These are phyloP conservation scores for Rubia peregrina DNA, from an alignment of 305 asterid genomes.

Conservation along the genomic window DNA sequence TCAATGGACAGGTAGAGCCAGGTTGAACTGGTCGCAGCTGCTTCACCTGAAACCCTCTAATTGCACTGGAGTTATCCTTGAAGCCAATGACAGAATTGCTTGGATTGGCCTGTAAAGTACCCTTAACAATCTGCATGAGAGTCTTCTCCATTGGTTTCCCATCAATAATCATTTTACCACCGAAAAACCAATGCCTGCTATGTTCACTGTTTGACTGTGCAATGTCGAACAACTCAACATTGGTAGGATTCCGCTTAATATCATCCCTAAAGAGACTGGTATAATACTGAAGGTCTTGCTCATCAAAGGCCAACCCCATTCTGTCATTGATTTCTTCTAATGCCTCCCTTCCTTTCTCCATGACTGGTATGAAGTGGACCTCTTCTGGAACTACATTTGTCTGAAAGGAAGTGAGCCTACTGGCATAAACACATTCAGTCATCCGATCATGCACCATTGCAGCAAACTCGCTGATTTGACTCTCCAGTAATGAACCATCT, in stretches of 20 bases:
- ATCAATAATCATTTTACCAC: slow-evolving; percentile 76
- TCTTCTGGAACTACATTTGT: slow-evolving; percentile 63
- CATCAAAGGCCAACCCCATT: slow-evolving; percentile 98
- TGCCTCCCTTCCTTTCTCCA: slow-evolving; percentile 87
- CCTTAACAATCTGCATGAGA: slow-evolving; percentile 90
- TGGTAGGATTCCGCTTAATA: slow-evolving; percentile 73
- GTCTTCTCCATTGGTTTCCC: slow-evolving; percentile 64
- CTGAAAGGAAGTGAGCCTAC: slow-evolving; percentile 70
- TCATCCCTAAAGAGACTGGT: slow-evolving; percentile 81
- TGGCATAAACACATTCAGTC: slow-evolving; percentile 77
- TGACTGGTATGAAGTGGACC: slow-evolving; percentile 60
- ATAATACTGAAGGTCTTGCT: slow-evolving; percentile 83
- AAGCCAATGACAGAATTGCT: slow-evolving; percentile 92
- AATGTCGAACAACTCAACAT: slow-evolving; percentile 86
- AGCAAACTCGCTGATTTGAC: slow-evolving; percentile 64
- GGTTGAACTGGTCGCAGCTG: slow-evolving; percentile 65
- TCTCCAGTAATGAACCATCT: slow-evolving; percentile 35
- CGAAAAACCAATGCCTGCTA: slow-evolving; percentile 96
- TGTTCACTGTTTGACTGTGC: slow-evolving; percentile 99
- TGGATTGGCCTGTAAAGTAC: slow-evolving; percentile 75
- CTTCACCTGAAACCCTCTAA: slow-evolving; percentile 68
- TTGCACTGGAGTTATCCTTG: slow-evolving; percentile 96
- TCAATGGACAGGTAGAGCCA: slow-evolving; percentile 64
- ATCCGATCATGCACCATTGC: slow-evolving; percentile 85
- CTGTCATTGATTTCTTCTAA: slow-evolving; percentile 73